These are phyloP conservation scores for Aphanomyces astaci DNA, from an alignment of 352 stramenopile genomes.

Conservation along the genomic window DNA sequence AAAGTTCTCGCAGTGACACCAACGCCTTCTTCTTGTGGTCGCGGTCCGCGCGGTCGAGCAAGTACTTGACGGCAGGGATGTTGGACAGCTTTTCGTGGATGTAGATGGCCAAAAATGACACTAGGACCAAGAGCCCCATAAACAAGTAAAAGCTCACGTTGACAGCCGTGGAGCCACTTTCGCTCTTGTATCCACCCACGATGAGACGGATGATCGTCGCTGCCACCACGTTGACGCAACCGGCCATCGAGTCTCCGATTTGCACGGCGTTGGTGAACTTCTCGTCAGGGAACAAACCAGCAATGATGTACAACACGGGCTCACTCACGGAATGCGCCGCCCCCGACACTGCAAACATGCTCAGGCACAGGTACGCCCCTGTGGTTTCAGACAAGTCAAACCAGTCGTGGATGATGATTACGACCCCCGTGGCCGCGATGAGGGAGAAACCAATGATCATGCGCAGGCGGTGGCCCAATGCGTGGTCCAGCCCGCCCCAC, in stretches of 20 bases:
- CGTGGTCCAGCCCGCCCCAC: constrained; percentile 48
- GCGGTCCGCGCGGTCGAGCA: constrained; percentile 42
- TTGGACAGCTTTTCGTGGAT: constrained; percentile 36
- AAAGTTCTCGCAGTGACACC: constrained; percentile 30
- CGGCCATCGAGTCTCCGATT: constrained; percentile 46
- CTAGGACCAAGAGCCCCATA: constrained; percentile 44
- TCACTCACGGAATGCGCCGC: constrained; percentile 52
- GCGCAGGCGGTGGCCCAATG: constrained; percentile 34
- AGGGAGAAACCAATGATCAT: constrained; percentile 43
- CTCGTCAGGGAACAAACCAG: constrained; percentile 49
- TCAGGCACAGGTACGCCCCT: constrained; percentile 42
- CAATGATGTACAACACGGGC: constrained; percentile 50
- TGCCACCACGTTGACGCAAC: constrained; percentile 50
- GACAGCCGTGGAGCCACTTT: constrained; percentile 28
- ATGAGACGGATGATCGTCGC: constrained; percentile 43
- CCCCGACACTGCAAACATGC: constrained; percentile 44
- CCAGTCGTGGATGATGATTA: constrained; percentile 36
- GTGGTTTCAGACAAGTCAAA: constrained; percentile 61
- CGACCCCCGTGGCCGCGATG: constrained; percentile 27
- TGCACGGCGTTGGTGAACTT: constrained; percentile 64
- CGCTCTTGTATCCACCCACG: constrained; percentile 38
- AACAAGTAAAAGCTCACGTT: constrained; percentile 52
- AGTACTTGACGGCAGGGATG: constrained; percentile 41
- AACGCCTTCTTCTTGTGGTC: constrained; percentile 31
- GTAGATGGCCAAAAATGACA: constrained; percentile 38